Base-by-base conservation (phyloP, 306 rosid genomes). In the Hippophae rhamnoides region DNA sequence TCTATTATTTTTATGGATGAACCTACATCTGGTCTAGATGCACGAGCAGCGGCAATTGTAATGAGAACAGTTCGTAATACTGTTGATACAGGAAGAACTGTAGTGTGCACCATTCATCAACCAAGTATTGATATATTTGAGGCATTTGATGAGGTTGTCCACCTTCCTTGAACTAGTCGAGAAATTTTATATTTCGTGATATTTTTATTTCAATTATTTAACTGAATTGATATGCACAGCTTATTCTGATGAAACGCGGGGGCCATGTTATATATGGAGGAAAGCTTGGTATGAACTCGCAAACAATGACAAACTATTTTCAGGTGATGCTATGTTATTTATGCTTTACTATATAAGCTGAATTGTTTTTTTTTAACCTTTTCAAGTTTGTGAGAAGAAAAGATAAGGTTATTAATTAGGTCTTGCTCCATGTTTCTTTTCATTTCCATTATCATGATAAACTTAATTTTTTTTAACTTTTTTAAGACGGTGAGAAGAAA, bases 21-120 rank as follows among this genome's bases (percentile, higher is more conserved):
- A 69, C 97, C 95, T 59, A 89, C 97, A 31, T 86, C 97, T 60
- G 97, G 97, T 69, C 89, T 89, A 41, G 97, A 89, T 72, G 93
- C 97, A 38, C 79, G 97, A 44, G 97, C 97, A 40, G 97, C 97
- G 8, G 95, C 97, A 31, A 89, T 86, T 49, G 97, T 89, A 9
- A 89, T 86, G 93, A 62, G 97, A 72, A 75, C 95, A 47, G 97
- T 89, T 66, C 86, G 95, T 48, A 89, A 89, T 65, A 86, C 95
- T 31, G 97, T 89, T 62, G 97, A 89, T 73, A 89, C 97, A 0
- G 97, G 97, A 66, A 80, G 97, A 78, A 89, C 97, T 1, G 89
- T 89, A 45, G 97, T 89, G 49, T 89, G 97, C 71, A 89, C 97
- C 52, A 86, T 89, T 60, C 97, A 89, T 78, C 97, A 89, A 31